Percentiles rank a stretch among this genome's conserved stretches.
Conservation (phyloP, 441 rosid species). For the Sinapis alba region DNA sequence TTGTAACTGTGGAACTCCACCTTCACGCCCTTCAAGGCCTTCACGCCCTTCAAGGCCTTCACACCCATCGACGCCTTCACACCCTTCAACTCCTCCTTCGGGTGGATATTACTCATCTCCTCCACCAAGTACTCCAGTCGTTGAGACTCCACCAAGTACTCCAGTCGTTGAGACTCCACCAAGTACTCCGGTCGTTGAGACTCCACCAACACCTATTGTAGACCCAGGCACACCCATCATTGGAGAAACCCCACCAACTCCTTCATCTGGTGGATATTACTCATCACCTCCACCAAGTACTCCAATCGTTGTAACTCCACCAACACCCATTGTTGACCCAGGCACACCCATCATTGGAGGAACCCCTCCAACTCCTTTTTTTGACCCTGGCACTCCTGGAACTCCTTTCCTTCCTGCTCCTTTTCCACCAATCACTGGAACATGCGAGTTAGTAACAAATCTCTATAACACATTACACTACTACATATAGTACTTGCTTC, state of each 20-base stretch:
- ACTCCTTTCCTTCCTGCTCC: slow-evolving; percentile 58
- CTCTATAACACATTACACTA: background rate
- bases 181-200: slow-evolving; percentile 31
- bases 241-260: slow-evolving; percentile 49
- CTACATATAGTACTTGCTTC: background rate
- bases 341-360: slow-evolving; percentile 44
- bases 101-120: slow-evolving; percentile 50
- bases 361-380: slow-evolving; percentile 50
- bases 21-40: slow-evolving; percentile 35
- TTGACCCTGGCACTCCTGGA: slow-evolving; percentile 60
- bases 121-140: slow-evolving; percentile 42
- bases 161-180: slow-evolving; percentile 18
- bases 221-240: slow-evolving; percentile 45
- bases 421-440: slow-evolving; percentile 49
- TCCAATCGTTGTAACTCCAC: slow-evolving; percentile 38
- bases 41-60: slow-evolving; percentile 48
- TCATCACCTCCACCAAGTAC: slow-evolving; percentile 12
- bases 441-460: slow-evolving; percentile 60
- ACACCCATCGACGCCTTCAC: slow-evolving; percentile 22
- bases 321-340: slow-evolving; percentile 39
- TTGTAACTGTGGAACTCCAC: slow-evolving; percentile 38
- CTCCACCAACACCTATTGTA: slow-evolving; percentile 43
- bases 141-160: slow-evolving; percentile 39
- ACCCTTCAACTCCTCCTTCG: slow-evolving; percentile 46
- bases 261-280: slow-evolving; percentile 30